A percentile compares a stretch with the other conserved stretches of the same genome.
Conservation (phyloP, 345 rosid species). For the Camelina hispida region DNA sequence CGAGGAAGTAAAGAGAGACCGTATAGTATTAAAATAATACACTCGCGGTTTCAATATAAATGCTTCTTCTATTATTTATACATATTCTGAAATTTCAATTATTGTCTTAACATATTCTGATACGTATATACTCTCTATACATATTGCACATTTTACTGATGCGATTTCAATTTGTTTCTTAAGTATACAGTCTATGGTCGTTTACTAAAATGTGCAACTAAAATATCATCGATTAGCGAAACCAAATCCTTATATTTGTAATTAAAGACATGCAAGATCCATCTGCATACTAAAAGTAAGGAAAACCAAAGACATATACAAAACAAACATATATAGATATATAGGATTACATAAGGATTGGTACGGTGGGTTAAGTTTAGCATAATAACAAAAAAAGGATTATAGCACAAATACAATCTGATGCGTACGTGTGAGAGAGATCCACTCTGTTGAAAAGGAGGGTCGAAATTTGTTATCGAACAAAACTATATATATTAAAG, state of each 20-base stretch:
- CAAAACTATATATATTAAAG: background rate
- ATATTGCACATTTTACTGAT: background rate
- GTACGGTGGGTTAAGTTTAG: background rate
- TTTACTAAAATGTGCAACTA: background rate
- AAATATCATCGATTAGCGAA: background rate
- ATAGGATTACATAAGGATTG: background rate
- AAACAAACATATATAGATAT: background rate
- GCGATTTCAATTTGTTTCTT: background rate
- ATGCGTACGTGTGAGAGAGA: slow-evolving; percentile 32
- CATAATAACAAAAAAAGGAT: background rate
- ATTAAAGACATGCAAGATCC: too few species aligned
- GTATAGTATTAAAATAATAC: background rate
- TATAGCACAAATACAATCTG: slow-evolving; percentile 11
- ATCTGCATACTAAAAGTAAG: background rate
- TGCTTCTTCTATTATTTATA: background rate
- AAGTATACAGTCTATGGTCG: background rate
- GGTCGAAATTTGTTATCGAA: background rate
- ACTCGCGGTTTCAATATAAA: background rate
- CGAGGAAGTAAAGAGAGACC: background rate
- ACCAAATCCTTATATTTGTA: background rate
- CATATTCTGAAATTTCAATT: background rate
- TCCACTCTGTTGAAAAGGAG: slow-evolving; percentile 27
- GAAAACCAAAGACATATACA: too few species aligned
- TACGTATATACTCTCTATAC: too few species aligned
- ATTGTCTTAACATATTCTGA: background rate